A percentile compares a stretch with the other conserved stretches of the same genome.
Evolutionary conservation across 306 rosid genomes (phyloP).

Genomic region (Ammopiptanthus mongolicus): DNA sequence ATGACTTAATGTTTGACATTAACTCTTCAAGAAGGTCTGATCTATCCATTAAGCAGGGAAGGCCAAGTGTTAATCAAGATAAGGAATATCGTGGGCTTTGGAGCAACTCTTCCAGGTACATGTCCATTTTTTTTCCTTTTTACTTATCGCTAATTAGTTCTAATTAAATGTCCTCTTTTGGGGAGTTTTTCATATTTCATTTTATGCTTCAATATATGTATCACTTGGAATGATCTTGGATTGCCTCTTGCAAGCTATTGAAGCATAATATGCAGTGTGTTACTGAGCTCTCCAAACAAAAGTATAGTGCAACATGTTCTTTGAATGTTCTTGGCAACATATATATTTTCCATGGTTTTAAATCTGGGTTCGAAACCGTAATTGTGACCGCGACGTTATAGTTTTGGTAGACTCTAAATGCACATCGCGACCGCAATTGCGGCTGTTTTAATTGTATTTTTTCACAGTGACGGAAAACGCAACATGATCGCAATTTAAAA

Average conservation of each 20-base stretch:
- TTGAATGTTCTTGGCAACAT: not conserved
- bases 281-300: not conserved
- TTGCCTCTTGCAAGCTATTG: not conserved
- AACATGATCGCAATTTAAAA: too few species aligned
- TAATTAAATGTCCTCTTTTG: not conserved
- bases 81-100: conserved; percentile 61
- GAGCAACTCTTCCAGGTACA: conserved; percentile 93
- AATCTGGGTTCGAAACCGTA: too few species aligned
- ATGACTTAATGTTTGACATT: conserved; percentile 64
- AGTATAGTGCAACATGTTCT: not conserved
- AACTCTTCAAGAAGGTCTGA: conserved; percentile 57
- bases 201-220: not conserved
- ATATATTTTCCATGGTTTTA: not conserved
- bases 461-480: too few species aligned
- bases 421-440: too few species aligned
- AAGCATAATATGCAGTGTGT: not conserved
- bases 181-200: not conserved
- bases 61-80: conserved; percentile 46
- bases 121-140: not conserved
- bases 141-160: not conserved
- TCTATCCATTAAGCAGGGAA: conserved; percentile 46
- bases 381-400: too few species aligned
- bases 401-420: too few species aligned
- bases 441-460: too few species aligned
- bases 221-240: not conserved